Base-by-base conservation (phyloP, 192 early-diverging fungal species). In the Linnemannia elongata region DNA sequence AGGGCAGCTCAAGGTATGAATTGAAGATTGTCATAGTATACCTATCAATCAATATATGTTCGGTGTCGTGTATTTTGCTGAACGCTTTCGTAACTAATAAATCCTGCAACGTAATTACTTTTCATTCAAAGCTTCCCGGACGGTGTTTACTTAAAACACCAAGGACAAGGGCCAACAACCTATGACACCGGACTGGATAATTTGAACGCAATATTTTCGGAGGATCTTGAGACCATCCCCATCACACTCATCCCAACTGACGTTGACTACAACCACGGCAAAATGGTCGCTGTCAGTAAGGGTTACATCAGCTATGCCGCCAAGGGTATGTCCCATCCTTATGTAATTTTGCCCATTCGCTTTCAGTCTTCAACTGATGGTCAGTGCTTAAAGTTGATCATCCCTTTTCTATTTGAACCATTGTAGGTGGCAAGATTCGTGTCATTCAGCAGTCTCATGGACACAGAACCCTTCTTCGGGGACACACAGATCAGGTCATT, bases 231-330 rank as follows among this genome's bases (percentile, higher is more conserved):
- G 44, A 79, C 89, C 18, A 88, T 81, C 20, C 87, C 88, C 8
- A 91, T 91, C 74, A 89, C 90, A 6, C 82, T 85, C 17, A 86
- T 89, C 36, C 80, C 82, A 17, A 89, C 82, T 24, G 90, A 88
- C 47, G 82, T 86, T n/a, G 90, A 91, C 60, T 91, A 89, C 70
- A 76, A 87, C 44, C 68, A 80, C n/a, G 88, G 88, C 68, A 89
- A 76, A 54, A 88, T 82, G 74, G 82, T 91, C 18, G 85, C 90
- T 10, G 90, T 88, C 17, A 91, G 89, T 80, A 83, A 80, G 10
- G 79, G 80, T 27, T 91, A 86, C 39, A 91, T 91, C 52, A 89
- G 90, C 42, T 91, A 91, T 71, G 82, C 82, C n/a, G 87, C 89
- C 20, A 91, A 91, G 79, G 90, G 90, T 91, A 42, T 42, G 81